Evolutionary conservation across 116 monocot species (phyloP).

Genomic region (Zostera marina): DNA sequence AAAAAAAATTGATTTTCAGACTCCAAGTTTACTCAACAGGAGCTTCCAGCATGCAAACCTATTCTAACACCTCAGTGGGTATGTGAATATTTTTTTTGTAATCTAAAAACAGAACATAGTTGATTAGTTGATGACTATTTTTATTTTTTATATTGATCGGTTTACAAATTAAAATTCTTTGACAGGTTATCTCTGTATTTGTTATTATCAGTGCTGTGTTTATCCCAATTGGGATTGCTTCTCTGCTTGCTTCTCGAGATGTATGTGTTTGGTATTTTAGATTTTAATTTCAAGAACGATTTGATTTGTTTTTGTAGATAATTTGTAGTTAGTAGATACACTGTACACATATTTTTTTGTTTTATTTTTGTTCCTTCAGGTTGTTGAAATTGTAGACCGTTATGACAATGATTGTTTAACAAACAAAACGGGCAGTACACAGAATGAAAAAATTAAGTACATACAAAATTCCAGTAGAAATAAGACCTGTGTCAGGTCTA

Average conservation of each 20-base stretch:
- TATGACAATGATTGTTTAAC: conserved; percentile 63
- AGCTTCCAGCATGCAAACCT: conserved; percentile 51
- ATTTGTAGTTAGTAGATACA: not conserved
- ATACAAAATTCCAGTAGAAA: conserved; percentile 24
- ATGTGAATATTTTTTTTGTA: not conserved
- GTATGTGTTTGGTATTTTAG: conserved; percentile 15
- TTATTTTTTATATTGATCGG: not conserved
- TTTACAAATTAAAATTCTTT: not conserved
- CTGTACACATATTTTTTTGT: not conserved
- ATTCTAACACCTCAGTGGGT: conserved; percentile 47
- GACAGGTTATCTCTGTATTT: conserved; percentile 78
- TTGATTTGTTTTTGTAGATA: too few relatives aligned
- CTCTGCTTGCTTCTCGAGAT: conserved; percentile 57
- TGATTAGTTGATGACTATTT: not conserved
- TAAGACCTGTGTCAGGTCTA: conserved; percentile 45
- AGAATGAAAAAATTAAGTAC: conserved; percentile 29
- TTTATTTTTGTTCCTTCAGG: conserved; percentile 21
- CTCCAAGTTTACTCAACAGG: conserved; percentile 40
- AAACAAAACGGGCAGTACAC: conserved; percentile 22
- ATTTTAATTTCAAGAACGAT: not conserved
- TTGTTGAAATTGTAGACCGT: conserved; percentile 78
- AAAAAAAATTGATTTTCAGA: conserved; percentile 1
- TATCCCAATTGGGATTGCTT: conserved; percentile 68
- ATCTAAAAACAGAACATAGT: not conserved
- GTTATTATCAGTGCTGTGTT: conserved; percentile 55